Percentiles rank a stretch among this genome's conserved stretches.
These are phyloP conservation scores for Calonectria montana DNA, from an alignment of 2,329 filamentous ascomycete genomes.

Conservation along the genomic window DNA sequence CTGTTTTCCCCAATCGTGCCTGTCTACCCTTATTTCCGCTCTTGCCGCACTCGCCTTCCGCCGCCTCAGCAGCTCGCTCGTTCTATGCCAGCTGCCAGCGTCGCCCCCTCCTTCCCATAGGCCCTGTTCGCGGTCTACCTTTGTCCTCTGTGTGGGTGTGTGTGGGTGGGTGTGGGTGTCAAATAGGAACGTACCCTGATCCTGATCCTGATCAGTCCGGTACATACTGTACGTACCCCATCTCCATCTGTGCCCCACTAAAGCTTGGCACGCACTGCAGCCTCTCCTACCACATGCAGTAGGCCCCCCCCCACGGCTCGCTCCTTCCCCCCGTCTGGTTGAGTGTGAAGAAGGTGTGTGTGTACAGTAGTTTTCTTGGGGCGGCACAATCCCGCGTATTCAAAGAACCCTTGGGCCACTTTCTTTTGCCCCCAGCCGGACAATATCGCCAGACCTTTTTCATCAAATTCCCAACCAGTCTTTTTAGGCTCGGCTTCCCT, in stretches of 20 bases:
- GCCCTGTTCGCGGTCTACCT: background rate
- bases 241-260: background rate
- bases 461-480: background rate
- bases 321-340: background rate
- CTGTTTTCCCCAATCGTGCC: conserved; percentile 1
- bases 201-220: no score
- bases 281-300: conserved; percentile 4
- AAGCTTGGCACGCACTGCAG: conserved; percentile 6
- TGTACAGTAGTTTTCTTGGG: conserved; percentile 3
- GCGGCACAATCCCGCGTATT: conserved; percentile 10
- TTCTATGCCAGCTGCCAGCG: background rate
- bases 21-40: background rate
- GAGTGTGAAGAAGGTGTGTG: background rate
- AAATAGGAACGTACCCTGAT: background rate
- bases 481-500: background rate
- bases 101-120: background rate
- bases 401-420: conserved; percentile 6
- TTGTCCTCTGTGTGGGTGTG: background rate
- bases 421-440: background rate
- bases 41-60: background rate
- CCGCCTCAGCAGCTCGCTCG: background rate
- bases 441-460: background rate
- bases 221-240: background rate
- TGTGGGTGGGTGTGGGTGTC: no score
- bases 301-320: conserved; percentile 7